These are phyloP conservation scores for Verticillium klebahnii DNA, from an alignment of 2,329 filamentous ascomycete species.

Conservation along the genomic window DNA sequence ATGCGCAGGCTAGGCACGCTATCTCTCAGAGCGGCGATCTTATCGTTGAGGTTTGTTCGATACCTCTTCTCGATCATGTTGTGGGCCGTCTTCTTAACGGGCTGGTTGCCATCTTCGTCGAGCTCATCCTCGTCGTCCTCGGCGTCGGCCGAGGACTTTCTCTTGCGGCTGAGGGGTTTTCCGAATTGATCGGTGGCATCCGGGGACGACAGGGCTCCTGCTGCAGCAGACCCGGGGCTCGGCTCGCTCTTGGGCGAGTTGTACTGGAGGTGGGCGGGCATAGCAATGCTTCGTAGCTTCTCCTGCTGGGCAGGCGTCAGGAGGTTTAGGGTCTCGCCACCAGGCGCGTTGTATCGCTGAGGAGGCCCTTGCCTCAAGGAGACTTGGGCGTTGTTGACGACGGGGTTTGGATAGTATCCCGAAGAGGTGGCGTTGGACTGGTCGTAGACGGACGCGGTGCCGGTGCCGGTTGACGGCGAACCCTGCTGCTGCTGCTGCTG, in stretches of 20 bases:
- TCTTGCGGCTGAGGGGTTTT: slow-evolving; percentile 54
- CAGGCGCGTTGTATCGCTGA: neutral
- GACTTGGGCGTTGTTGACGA: slow-evolving; percentile 11
- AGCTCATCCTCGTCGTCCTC: slow-evolving; percentile 56
- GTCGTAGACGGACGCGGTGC: slow-evolving; percentile 19
- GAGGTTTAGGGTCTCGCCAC: slow-evolving; percentile 14
- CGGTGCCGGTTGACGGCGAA: neutral
- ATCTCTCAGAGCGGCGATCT: slow-evolving; percentile 87
- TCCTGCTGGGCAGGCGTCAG: slow-evolving; percentile 58
- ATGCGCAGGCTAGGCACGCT: slow-evolving; percentile 87
- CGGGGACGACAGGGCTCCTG: slow-evolving; percentile 50
- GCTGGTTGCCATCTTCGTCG: slow-evolving; percentile 49
- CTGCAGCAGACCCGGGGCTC: slow-evolving; percentile 52
- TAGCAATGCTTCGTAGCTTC: slow-evolving; percentile 58
- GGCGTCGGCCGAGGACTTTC: slow-evolving; percentile 62
- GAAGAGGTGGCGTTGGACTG: slow-evolving; percentile 29
- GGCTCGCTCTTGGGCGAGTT: slow-evolving; percentile 53
- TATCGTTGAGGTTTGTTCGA: slow-evolving; percentile 93
- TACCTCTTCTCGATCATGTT: slow-evolving; percentile 99
- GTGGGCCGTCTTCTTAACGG: slow-evolving; percentile 85
- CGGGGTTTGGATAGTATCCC: slow-evolving; percentile 26
- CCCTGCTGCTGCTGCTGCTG: slow-evolving; percentile 20
- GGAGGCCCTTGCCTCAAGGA: slow-evolving; percentile 9
- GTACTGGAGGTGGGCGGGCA: slow-evolving; percentile 59
- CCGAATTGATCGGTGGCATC: slow-evolving; percentile 37